Evolutionary conservation across 345 rosid genomes (phyloP).

Genomic region (Linum lewisii): DNA sequence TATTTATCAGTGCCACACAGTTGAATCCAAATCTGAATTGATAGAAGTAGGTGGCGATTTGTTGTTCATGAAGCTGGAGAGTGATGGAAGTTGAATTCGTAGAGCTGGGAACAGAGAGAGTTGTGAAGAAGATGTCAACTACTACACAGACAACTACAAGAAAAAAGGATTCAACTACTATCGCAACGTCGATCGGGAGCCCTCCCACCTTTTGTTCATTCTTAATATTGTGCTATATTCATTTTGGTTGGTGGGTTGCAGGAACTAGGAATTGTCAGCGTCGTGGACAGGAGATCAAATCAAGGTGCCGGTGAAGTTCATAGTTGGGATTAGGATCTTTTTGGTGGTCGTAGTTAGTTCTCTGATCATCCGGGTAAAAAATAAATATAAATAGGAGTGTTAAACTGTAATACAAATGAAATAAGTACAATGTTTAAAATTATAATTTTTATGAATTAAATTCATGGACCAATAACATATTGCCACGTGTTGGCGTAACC

Average conservation of each 20-base stretch:
- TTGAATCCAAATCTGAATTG: too few species aligned
- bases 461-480: too few species aligned
- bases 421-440: too few species aligned
- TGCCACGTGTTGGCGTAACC: too few species aligned
- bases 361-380: too few species aligned
- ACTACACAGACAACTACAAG: constrained; percentile 16
- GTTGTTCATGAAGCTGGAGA: constrained; percentile 14
- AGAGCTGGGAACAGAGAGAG: constrained; percentile 10
- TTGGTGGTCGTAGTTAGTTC: too few species aligned
- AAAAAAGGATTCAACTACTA: constrained; percentile 19
- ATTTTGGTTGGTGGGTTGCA: background rate
- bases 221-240: background rate
- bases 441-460: too few species aligned
- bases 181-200: constrained; percentile 12
- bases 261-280: constrained; percentile 23
- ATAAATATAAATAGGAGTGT: too few species aligned
- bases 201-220: background rate
- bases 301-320: too few species aligned
- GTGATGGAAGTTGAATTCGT: constrained; percentile 11
- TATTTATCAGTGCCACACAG: too few species aligned
- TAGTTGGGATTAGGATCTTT: constrained; percentile 24
- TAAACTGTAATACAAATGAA: too few species aligned
- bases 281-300: constrained; percentile 8
- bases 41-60: too few species aligned
- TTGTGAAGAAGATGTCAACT: constrained; percentile 16